These are phyloP conservation scores for Rhodomyrtus psidioides DNA, from an alignment of 441 rosid genomes.

Conservation along the genomic window DNA sequence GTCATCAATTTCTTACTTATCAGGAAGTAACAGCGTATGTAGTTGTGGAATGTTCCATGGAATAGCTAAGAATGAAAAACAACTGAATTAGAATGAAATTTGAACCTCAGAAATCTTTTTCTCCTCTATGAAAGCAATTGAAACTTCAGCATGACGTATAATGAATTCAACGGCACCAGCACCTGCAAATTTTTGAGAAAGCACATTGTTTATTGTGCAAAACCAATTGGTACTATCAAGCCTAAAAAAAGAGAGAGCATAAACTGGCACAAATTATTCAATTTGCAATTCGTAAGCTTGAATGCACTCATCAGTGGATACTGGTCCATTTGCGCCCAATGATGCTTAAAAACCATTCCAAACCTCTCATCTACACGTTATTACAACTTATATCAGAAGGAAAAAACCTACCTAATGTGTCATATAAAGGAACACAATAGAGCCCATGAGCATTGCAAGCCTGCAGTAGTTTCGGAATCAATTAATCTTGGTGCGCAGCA, in stretches of 20 bases:
- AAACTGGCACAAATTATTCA: not conserved
- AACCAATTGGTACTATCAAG: not conserved
- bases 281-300: not conserved
- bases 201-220: not conserved
- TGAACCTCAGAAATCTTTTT: conserved; percentile 82
- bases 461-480: conserved; percentile 32
- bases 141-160: conserved; percentile 78
- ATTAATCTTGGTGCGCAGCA: not conserved
- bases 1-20: not conserved
- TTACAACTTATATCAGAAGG: conserved; percentile 1
- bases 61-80: not conserved
- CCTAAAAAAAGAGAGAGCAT: too few species aligned
- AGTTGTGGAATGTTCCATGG: not conserved
- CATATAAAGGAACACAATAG: conserved; percentile 89
- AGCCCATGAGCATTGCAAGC: conserved; percentile 97
- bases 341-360: not conserved
- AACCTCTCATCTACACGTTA: not conserved
- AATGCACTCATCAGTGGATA: not conserved
- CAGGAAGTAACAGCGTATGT: not conserved
- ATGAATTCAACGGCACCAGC: conserved; percentile 87
- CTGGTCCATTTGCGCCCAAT: not conserved
- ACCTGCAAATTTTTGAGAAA: conserved; percentile 31
- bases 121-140: conserved; percentile 87
- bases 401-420: conserved; percentile 68
- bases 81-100: not conserved